Conservation (phyloP, 306 rosid species). For the Ceratonia siliqua region DNA sequence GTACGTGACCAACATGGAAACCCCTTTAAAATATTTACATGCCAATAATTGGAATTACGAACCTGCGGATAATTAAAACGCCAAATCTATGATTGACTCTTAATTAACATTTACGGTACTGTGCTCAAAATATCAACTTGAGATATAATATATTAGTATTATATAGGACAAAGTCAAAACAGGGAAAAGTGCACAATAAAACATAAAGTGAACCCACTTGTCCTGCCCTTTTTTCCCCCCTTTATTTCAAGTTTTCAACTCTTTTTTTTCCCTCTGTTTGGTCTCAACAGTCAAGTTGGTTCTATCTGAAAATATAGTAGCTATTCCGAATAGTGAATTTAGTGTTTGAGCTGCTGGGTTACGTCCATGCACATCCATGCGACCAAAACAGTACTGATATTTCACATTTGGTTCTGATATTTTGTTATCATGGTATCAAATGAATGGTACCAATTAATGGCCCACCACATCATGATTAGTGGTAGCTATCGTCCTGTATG, state of each 20-base stretch:
- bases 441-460: neutral
- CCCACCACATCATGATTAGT: conserved; percentile 26
- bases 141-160: too few relatives aligned
- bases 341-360: neutral
- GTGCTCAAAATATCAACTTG: neutral
- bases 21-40: neutral
- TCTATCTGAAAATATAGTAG: neutral
- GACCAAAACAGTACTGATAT: neutral
- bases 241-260: neutral
- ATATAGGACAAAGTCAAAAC: neutral
- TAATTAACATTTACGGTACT: neutral
- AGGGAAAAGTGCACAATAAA: neutral
- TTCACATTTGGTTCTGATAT: neutral
- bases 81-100: neutral
- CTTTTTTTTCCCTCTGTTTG: neutral
- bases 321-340: neutral
- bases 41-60: conserved; percentile 29
- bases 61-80: neutral
- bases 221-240: neutral
- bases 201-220: neutral
- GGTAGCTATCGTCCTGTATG: conserved; percentile 25
- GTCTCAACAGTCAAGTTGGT: neutral
- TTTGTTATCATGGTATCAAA: too few relatives aligned
- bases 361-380: neutral
- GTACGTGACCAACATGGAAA: neutral